These are phyloP conservation scores for Endocarpon pusillum DNA, from an alignment of 495 filamentous ascomycete species.

Conservation along the genomic window DNA sequence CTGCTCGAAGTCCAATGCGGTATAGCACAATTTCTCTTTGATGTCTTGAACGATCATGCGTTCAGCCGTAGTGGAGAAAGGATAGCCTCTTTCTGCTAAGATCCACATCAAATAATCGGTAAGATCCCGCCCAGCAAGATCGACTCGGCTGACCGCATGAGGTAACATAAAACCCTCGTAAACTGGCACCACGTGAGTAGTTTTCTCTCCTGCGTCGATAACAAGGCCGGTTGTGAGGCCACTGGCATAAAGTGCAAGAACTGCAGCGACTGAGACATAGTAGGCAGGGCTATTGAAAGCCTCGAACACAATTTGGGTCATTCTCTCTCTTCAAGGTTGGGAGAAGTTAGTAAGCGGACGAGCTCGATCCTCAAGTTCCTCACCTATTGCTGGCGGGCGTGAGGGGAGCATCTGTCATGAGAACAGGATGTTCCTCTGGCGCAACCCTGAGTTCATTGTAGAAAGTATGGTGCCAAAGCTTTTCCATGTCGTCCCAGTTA, in stretches of 20 bases:
- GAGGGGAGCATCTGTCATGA: constrained; percentile 97
- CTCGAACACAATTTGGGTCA: constrained; percentile 99
- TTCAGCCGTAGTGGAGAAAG: constrained; percentile 99
- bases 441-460: constrained; percentile 99
- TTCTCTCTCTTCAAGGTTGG: constrained; percentile 99
- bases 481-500: constrained; percentile 99
- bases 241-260: constrained; percentile 96
- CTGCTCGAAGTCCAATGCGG: constrained; percentile 98
- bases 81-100: constrained; percentile 94
- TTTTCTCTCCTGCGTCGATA: constrained; percentile 98
- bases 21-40: constrained; percentile 99
- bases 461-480: constrained; percentile 99
- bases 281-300: constrained; percentile 99
- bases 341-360: too few species aligned
- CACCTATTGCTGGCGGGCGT: constrained; percentile 99
- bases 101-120: constrained; percentile 99
- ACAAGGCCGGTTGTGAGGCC: constrained; percentile 99
- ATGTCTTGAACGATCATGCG: constrained; percentile 99
- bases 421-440: constrained; percentile 98
- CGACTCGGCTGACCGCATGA: constrained; percentile 97
- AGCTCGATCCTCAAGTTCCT: too few species aligned
- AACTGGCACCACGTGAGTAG: constrained; percentile 99
- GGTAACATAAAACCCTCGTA: constrained; percentile 99
- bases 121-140: constrained; percentile 98
- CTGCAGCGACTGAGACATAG: constrained; percentile 99